Evolutionary conservation across 1,284 basidiomycete species (phyloP).

Genomic region (Schizophyllum commune): DNA sequence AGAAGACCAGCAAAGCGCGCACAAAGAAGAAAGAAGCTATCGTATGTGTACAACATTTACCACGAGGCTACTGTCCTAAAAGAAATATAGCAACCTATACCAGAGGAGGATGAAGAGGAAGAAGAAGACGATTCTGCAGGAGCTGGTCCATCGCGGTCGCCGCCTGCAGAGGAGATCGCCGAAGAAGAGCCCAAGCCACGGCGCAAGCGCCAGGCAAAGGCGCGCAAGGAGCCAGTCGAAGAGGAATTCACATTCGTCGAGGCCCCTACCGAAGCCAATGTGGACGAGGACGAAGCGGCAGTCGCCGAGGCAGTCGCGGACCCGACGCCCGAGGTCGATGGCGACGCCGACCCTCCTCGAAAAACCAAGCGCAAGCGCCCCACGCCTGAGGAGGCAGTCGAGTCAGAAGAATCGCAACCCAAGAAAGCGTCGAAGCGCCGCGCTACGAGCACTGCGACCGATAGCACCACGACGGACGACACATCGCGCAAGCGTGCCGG

Average conservation of each 20-base stretch:
- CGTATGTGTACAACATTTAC: not conserved
- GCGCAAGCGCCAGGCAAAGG: slow-evolving; percentile 25
- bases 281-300: not conserved
- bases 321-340: not conserved
- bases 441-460: slow-evolving; percentile 5
- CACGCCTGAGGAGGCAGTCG: slow-evolving; percentile 6
- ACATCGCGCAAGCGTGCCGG: slow-evolving; percentile 8
- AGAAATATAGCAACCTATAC: not conserved
- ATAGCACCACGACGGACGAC: slow-evolving; percentile 6
- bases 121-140: slow-evolving; percentile 12
- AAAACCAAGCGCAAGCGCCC: slow-evolving; percentile 17
- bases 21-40: not conserved
- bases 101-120: not conserved
- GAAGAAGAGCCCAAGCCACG: slow-evolving; percentile 11
- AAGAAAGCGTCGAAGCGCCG: not conserved
- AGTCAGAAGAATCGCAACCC: slow-evolving; percentile 7
- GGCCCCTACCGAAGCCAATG: not conserved
- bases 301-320: not conserved
- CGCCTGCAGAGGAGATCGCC: slow-evolving; percentile 12
- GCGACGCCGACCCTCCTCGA: slow-evolving; percentile 6
- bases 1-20: slow-evolving; percentile 6
- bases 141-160: slow-evolving; percentile 8
- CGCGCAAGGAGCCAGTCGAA: slow-evolving; percentile 11
- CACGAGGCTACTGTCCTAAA: slow-evolving; percentile 6
- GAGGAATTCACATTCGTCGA: slow-evolving; percentile 9